Evolutionary conservation across 169 alveolate genomes (phyloP).

Genomic region (Eimeria maxima): DNA sequence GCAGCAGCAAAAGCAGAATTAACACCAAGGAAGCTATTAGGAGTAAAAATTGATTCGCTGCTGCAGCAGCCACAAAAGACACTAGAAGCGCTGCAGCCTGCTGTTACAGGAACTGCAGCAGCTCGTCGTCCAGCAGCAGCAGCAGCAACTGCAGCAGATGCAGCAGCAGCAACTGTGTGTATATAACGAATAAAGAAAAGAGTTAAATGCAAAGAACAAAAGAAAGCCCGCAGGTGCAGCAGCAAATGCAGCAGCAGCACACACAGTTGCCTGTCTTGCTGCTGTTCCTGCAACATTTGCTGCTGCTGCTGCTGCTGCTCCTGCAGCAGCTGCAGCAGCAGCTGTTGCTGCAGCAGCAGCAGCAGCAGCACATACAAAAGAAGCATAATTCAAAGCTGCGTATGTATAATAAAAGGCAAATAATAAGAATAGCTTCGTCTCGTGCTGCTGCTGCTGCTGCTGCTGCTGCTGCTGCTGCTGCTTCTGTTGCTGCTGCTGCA

Average conservation of each 20-base stretch:
- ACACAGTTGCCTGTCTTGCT: no score
- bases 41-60: background rate
- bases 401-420: no score
- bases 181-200: no score
- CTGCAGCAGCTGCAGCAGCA: background rate
- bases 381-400: no score
- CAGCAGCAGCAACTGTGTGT: no score
- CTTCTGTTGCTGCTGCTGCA: background rate
- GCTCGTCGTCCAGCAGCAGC: no score
- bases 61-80: background rate
- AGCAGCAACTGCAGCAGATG: no score
- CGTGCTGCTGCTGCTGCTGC: background rate
- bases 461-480: background rate
- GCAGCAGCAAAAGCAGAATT: background rate
- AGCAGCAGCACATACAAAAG: conserved; percentile 23
- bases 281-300: no score
- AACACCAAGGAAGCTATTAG: background rate
- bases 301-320: background rate
- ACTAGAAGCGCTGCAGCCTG: background rate
- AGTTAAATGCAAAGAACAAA: no score
- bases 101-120: background rate
- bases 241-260: no score
- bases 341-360: conserved; percentile 46
- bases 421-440: background rate
- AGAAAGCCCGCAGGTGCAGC: no score